Conservation (phyloP, 1,139 yeast species). For the Hyphopichia burtonii region DNA sequence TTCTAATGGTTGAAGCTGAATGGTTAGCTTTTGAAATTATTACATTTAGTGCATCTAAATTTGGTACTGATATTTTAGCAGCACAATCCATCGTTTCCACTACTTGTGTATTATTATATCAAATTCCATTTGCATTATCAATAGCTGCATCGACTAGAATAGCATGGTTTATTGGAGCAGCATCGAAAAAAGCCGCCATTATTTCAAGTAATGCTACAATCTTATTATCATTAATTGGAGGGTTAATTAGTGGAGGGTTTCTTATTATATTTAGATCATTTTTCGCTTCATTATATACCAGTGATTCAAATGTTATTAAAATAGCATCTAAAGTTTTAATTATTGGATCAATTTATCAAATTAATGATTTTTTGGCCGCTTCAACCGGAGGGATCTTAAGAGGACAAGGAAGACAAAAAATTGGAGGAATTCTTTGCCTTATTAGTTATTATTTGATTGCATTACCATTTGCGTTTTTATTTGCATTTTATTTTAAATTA, state of each 20-base stretch:
- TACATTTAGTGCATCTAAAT: slow-evolving; percentile 59
- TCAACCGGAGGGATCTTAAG: slow-evolving; percentile 59
- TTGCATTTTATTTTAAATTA: slow-evolving; percentile 47
- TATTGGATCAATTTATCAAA: slow-evolving; percentile 58
- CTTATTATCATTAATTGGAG: slow-evolving; percentile 40
- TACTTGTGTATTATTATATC: slow-evolving; percentile 65
- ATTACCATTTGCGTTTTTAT: slow-evolving; percentile 53
- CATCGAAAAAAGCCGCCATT: slow-evolving; percentile 51
- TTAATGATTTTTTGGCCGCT: slow-evolving; percentile 55
- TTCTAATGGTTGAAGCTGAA: slow-evolving; percentile 65
- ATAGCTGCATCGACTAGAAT: slow-evolving; percentile 75
- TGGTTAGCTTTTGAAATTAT: slow-evolving; percentile 69
- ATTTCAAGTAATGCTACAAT: slow-evolving; percentile 44
- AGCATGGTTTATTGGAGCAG: slow-evolving; percentile 78
- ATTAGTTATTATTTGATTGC: slow-evolving; percentile 59
- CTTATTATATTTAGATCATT: slow-evolving; percentile 36
- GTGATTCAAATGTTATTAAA: slow-evolving; percentile 46
- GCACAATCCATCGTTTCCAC: slow-evolving; percentile 75
- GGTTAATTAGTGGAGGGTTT: slow-evolving; percentile 37
- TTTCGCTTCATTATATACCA: slow-evolving; percentile 51
- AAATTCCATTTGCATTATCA: slow-evolving; percentile 72
- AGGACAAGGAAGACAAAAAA: slow-evolving; percentile 67
- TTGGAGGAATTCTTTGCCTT: slow-evolving; percentile 61
- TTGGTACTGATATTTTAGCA: slow-evolving; percentile 67
- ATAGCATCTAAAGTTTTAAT: slow-evolving; percentile 54